Evolutionary conservation across 148 eudicot species (phyloP).

Genomic region (Gaultheria prostrata): DNA sequence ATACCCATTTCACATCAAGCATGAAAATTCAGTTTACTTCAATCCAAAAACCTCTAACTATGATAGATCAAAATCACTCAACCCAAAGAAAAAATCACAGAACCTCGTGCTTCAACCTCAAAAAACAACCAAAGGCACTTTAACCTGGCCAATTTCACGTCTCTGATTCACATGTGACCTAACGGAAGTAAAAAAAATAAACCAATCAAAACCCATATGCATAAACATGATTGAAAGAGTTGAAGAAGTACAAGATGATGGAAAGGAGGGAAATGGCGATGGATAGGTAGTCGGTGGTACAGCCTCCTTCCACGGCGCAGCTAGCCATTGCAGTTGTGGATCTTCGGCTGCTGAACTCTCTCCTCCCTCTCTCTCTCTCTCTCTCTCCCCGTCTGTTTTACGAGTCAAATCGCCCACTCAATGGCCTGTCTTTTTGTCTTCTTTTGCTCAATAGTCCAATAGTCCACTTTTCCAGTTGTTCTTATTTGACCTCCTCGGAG

Average conservation of each 20-base stretch:
- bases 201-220: background rate
- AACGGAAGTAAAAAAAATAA: background rate
- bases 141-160: background rate
- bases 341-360: background rate
- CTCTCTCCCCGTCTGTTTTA: background rate
- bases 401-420: background rate
- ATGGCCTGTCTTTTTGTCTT: background rate
- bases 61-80: background rate
- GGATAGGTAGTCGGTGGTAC: constrained; percentile 77
- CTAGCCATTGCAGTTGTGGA: constrained; percentile 32
- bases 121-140: background rate
- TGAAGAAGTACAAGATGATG: constrained; percentile 47
- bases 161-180: background rate
- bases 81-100: background rate
- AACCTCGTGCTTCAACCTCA: background rate
- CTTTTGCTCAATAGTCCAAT: background rate
- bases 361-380: background rate
- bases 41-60: background rate
- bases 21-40: background rate
- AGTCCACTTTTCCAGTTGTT: background rate
- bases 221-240: background rate
- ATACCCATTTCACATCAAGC: constrained; percentile 6
- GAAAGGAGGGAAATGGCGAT: constrained; percentile 52
- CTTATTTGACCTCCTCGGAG: background rate
- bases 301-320: constrained; percentile 71